Evolutionary conservation across 257 asterid species (phyloP).

Genomic region (Sherardia arvensis): DNA sequence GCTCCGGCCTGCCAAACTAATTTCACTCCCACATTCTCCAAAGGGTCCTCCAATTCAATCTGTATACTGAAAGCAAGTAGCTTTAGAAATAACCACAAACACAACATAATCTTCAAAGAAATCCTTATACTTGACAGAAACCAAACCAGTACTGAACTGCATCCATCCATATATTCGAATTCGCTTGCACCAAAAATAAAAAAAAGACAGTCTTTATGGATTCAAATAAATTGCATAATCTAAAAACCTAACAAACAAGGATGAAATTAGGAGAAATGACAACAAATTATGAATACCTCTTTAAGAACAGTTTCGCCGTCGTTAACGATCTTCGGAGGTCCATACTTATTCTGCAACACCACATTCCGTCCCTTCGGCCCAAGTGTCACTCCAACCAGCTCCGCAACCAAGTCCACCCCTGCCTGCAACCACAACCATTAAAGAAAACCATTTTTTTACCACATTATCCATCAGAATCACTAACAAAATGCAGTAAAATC

Average conservation of each 20-base stretch:
- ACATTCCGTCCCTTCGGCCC: conserved; percentile 95
- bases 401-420: conserved; percentile 74
- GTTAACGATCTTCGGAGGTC: conserved; percentile 90
- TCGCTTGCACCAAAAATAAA: not conserved
- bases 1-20: conserved; percentile 88
- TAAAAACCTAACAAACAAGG: not conserved
- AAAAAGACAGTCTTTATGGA: not conserved
- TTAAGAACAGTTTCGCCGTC: conserved; percentile 91
- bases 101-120: not conserved
- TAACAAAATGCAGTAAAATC: not conserved
- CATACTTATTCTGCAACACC: conserved; percentile 82
- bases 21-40: conserved; percentile 87
- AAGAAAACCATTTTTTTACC: not conserved
- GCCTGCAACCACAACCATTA: conserved; percentile 34
- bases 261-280: not conserved
- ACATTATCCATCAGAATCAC: not conserved
- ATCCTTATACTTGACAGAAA: not conserved
- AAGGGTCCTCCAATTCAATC: conserved; percentile 80
- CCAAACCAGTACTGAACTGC: not conserved
- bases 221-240: not conserved
- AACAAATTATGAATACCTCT: conserved; percentile 33
- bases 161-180: no score
- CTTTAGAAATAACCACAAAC: not conserved
- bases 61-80: conserved; percentile 35
- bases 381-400: conserved; percentile 72